Evolutionary conservation across 257 asterid species (phyloP), one percentile per base, ranked within the genome.

Genomic region (Linderniella brevidens): DNA sequence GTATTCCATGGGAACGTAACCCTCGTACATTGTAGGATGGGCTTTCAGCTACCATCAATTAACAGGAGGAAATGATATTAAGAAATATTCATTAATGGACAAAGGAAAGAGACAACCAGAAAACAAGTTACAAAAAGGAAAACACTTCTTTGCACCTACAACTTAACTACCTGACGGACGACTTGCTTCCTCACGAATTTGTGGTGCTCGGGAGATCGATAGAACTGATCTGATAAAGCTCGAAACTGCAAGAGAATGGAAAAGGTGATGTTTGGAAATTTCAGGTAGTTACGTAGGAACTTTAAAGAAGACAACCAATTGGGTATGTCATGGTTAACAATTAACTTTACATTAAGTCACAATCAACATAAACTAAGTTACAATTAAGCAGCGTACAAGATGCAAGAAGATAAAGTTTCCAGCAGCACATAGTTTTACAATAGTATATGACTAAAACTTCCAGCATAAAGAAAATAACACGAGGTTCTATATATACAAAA

Each of bases 1-100:
- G 64, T 73, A 90, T 51, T 63, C 84, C 99, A 90, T 90, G 63
- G 99, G 99, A 56, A 90, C 96, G 64, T 85, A 85, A 16, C 84
- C 99, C 74, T 82, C 86, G 9, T 85, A 90, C 51, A 75, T 58
- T 64, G 79, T 88, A 6, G 86, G 88, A 56, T 75, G 76, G 39
- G 85, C 80, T 70, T 77, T 69, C 15, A 90, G 94, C 99, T 90
- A 82, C 67, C 57, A 41, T 25, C 58, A 61, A 53, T 48, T 49
- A 53, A 58, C 39, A 64, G 48, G 42, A 49, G 48, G 7, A 32
- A 41, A 54, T 54, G 47, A 64, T 57, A 58, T 3, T 25, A 25
- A 25, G 32, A 25, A 25, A 25, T 25, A 25, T 55, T 15, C 49
- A 55, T 53, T 16, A 59, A 37, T 57, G 19, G 25, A 38, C 19